Base-by-base conservation (phyloP, 192 early-diverging fungal species). In the Mycoemilia scoparia region DNA sequence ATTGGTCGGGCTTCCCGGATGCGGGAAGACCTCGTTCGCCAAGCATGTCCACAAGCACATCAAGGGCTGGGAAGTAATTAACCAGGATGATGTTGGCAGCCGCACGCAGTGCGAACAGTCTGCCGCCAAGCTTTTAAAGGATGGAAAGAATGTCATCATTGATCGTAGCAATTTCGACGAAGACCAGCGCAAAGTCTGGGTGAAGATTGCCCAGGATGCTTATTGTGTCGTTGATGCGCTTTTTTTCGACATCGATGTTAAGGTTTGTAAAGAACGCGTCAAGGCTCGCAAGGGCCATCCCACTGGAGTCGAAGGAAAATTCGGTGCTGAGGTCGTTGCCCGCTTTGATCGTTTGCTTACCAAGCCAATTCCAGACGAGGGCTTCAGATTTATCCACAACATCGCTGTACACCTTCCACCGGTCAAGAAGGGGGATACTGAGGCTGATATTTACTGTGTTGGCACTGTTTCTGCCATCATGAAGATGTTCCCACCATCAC, bases 131-230 rank as follows among this genome's bases (percentile, higher is more conserved):
- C 39, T 34, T 41, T 45, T 67, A 17, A 46, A 64, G 36, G 45
- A 70, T 22, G 53, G 67, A 29, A 64, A 74, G 35, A 76, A 70
- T 45, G 73, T 79, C 7, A 56, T 83, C 39, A 62, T 83, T 10
- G 79, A 83, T 47, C 70, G 79, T 18, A 74, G 75, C 55, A 83
- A 83, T 57, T 83, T 83, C 66, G 72, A 83, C 44, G 53, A 62
- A 29, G 50, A 59, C 38, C 79, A 83, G 51, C 69, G 79, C 34
- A 71, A 70, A 46, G 64, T 64, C 34, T 83, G 77, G 77, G 49
- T 80, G 19, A 59, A 62, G 25, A 56, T 80, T 29, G 79, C 77
- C 20, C 45, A 63, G 19, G 46, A 71, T n/a, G 51, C 63, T 9
- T 56, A 60, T 32, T 46, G 68, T 21, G 41, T 61, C 2, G 60